Conservation (phyloP, 2,329 filamentous ascomycete genomes). For the Penicillium sp. region DNA sequence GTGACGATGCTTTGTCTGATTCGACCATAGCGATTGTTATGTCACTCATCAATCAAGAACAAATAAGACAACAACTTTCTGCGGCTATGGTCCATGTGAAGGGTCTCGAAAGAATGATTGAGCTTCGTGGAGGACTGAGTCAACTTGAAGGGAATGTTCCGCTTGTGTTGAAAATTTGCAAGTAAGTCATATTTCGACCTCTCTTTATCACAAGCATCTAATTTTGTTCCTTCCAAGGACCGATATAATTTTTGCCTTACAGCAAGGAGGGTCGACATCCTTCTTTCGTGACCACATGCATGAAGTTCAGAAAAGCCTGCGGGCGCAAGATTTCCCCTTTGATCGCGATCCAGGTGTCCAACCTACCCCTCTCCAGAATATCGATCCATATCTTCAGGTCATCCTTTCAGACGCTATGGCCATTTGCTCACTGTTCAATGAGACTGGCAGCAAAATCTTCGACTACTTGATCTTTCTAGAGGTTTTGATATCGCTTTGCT, state of each 20-base stretch:
- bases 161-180: conserved; percentile 9
- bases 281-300: conserved; percentile 13
- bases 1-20: conserved; percentile 9
- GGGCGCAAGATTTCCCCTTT: not conserved
- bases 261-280: conserved; percentile 1
- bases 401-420: conserved; percentile 2
- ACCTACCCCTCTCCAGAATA: not conserved
- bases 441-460: not conserved
- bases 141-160: conserved; percentile 3
- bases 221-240: not conserved
- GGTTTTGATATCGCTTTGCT: conserved; percentile 8
- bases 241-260: not conserved
- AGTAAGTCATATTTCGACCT: conserved; percentile 2
- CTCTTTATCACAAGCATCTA: not conserved
- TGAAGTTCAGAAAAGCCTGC: not conserved
- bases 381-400: conserved; percentile 1
- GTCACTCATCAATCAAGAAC: conserved; percentile 9
- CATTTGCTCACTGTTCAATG: conserved; percentile 3
- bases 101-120: conserved; percentile 7
- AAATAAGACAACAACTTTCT: conserved; percentile 1
- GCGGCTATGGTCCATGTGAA: conserved; percentile 3
- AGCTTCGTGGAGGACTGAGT: conserved; percentile 12
- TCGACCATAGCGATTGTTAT: conserved; percentile 9
- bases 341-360: not conserved
- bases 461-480: conserved; percentile 6